Conservation (phyloP, 176 grass and related monocot genomes). For the Avena insularis region DNA sequence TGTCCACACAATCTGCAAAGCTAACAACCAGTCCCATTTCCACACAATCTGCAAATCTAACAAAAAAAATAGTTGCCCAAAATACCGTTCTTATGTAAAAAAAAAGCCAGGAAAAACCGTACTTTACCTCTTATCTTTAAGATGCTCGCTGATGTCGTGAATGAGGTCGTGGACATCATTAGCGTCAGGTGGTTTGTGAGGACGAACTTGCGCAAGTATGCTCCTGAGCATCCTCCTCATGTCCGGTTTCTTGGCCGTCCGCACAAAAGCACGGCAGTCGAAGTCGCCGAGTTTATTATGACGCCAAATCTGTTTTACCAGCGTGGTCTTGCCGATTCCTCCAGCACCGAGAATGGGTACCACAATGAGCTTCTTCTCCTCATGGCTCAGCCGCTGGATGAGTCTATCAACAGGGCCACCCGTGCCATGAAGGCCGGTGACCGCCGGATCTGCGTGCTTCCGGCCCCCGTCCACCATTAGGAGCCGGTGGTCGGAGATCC, state of each 20-base stretch:
- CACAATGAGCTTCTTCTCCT: not conserved
- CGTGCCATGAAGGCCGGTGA: too few species aligned
- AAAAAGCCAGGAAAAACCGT: too few species aligned
- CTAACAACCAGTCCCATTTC: too few species aligned
- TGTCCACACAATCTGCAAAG: too few species aligned
- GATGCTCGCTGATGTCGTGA: not conserved
- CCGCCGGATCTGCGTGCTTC: too few species aligned
- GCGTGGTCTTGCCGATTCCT: not conserved
- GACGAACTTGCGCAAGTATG: conserved; percentile 9
- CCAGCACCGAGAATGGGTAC: not conserved
- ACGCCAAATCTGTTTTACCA: not conserved
- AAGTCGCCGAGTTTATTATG: not conserved
- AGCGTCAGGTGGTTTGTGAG: not conserved
- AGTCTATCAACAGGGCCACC: not conserved
- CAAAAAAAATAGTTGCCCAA: too few species aligned
- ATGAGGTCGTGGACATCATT: not conserved
- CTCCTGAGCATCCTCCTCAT: not conserved
- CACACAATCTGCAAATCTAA: too few species aligned
- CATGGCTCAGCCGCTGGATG: not conserved
- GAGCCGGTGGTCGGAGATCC: not conserved
- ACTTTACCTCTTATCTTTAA: conserved; percentile 12
- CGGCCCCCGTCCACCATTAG: not conserved
- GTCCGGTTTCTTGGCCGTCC: not conserved
- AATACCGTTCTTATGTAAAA: too few species aligned
- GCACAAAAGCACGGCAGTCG: not conserved